These are phyloP conservation scores for Colletotrichum eleusines DNA, from an alignment of 2,329 filamentous ascomycete species.

Conservation along the genomic window DNA sequence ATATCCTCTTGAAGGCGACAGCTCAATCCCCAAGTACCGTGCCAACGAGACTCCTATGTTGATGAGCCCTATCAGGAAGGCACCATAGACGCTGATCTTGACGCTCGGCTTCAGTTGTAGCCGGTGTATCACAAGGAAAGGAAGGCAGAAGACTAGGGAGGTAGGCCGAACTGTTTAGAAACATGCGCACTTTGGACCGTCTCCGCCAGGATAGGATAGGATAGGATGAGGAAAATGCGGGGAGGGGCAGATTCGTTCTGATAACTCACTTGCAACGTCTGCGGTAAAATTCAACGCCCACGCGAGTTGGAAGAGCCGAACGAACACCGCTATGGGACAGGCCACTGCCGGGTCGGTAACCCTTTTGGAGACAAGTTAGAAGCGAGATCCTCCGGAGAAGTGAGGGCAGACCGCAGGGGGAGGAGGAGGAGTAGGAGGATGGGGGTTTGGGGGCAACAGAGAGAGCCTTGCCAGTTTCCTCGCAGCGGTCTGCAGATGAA, in stretches of 20 bases:
- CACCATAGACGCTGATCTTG: conserved; percentile 8
- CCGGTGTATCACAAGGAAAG: conserved; percentile 4
- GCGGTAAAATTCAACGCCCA: conserved; percentile 14
- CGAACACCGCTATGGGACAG: not conserved
- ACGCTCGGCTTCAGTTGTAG: not conserved
- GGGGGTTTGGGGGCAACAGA: not conserved
- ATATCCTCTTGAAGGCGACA: not conserved
- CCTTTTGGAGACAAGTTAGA: conserved; percentile 1
- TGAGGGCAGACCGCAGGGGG: not conserved
- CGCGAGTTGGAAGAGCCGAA: conserved; percentile 2
- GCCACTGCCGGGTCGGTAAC: not conserved
- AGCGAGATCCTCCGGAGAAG: not conserved
- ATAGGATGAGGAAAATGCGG: not conserved
- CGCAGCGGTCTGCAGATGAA: not conserved
- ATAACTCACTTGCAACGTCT: not conserved
- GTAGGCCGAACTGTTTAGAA: not conserved
- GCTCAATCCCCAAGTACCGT: not conserved
- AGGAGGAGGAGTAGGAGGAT: no score
- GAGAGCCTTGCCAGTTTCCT: conserved; percentile 10
- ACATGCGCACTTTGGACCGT: not conserved
- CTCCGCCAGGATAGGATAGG: no score
- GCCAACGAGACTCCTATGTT: conserved; percentile 5
- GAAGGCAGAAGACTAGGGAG: conserved; percentile 7
- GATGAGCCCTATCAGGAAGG: conserved; percentile 1
- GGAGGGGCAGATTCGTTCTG: no score